Base-by-base conservation (phyloP, 306 rosid species). In the Neltuma alba region DNA sequence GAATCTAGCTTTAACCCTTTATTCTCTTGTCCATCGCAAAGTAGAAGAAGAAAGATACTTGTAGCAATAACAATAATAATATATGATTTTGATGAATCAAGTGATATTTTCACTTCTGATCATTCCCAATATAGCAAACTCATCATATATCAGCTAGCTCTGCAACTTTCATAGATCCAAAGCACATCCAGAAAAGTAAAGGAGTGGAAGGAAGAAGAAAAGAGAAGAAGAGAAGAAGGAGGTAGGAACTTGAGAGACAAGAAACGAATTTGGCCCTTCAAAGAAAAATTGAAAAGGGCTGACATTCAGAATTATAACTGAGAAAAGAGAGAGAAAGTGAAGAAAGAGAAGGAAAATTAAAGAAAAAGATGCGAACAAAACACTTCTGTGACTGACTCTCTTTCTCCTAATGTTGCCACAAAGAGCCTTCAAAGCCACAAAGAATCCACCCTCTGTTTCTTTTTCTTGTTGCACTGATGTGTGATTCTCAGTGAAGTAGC, bases 321-420 rank as follows among this genome's bases (percentile, higher is more conserved):
- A 4, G 18, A 23, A 23, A 36, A 71, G 62, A 60, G 42, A 25
- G 31, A 21, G 34, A 33, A 4, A 1, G 44, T n/a, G n/a, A 15
- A 1, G 11, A 25, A 3, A 2, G 33, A 73, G 25, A 4, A 12
- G 1, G 8, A 2, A 40, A 70, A n/a, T n/a, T n/a, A n/a, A n/a
- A n/a, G n/a, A n/a, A n/a, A n/a, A n/a, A n/a, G n/a, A n/a, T n/a
- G 25, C 5, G 15, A 1, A 9, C 8, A 54, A 18, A 72, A n/a
- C 27, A 12, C 20, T 20, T n/a, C 64, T 62, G 48, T 68, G 78
- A 69, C 61, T 54, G 30, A 54, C n/a, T 4, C 18, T 20, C 45
- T 50, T n/a, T n/a, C n/a, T n/a, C n/a, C 85, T 84, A 87, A 72
- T 83, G 85, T 71, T 85, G 88, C 92, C 92, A 90, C 60, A 85